Percentiles rank a stretch among this genome's conserved stretches.
Conservation (phyloP, 495 filamentous ascomycete genomes). For the Aspergillus coremiiformis region DNA sequence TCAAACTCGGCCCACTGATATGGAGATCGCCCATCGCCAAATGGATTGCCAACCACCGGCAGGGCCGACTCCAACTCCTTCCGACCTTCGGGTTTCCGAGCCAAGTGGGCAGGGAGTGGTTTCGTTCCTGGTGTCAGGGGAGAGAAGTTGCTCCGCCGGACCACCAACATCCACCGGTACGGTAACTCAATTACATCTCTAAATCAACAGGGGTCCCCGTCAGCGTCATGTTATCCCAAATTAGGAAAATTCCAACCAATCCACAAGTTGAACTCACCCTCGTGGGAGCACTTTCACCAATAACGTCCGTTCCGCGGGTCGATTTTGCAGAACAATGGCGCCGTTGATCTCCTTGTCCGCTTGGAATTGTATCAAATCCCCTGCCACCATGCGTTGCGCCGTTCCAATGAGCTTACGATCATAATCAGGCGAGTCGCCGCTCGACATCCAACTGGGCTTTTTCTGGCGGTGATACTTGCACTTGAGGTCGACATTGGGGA, state of each 20-base stretch:
- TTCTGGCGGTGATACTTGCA: conserved; percentile 92
- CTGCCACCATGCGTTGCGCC: conserved; percentile 57
- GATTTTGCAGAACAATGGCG: conserved; percentile 81
- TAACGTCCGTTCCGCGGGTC: conserved; percentile 54
- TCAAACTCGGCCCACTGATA: conserved; percentile 82
- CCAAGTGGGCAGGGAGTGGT: conserved; percentile 51
- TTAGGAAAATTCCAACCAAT: conserved; percentile 13
- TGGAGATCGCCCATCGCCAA: conserved; percentile 48
- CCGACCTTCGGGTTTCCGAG: conserved; percentile 39
- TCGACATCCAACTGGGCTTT: conserved; percentile 55
- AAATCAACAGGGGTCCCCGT: conserved; percentile 7
- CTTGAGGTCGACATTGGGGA: conserved; percentile 81
- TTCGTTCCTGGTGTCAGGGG: conserved; percentile 49
- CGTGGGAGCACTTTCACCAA: conserved; percentile 80
- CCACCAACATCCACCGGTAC: conserved; percentile 48
- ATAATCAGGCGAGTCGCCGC: conserved; percentile 61
- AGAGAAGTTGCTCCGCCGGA: conserved; percentile 45
- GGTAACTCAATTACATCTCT: conserved; percentile 48
- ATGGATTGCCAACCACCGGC: conserved; percentile 51
- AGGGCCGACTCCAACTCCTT: conserved; percentile 42
- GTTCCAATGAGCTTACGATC: conserved; percentile 53
- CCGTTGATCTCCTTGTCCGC: conserved; percentile 86
- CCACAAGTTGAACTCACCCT: conserved; percentile 54
- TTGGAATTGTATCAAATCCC: conserved; percentile 84
- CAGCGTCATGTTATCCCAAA: conserved; percentile 13